Base-by-base conservation (phyloP, 805 yeast genomes). In the Saccharomycopsis sp. region DNA sequence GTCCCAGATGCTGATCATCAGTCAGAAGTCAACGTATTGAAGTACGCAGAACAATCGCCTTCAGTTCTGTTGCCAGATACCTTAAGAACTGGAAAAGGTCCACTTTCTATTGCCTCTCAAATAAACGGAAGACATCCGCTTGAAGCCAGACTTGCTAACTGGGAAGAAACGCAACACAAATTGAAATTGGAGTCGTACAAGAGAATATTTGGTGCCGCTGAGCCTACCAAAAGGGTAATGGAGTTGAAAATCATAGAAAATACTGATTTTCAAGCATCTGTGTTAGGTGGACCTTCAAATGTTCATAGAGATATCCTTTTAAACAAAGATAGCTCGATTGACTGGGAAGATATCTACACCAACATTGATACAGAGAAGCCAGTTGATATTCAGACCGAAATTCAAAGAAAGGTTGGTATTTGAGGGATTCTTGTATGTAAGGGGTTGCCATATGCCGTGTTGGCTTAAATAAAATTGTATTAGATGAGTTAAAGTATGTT, bases 321-420 rank as follows among this genome's bases (percentile, higher is more conserved):
- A 67, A 89, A 89, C 73, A 85, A 81, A 66, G 98, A 94, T 59
- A 72, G 84, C 20, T 71, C 82, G 15, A 74, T 92, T 48, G 97
- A 89, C 65, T 92, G 98, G 97, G 98, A 94, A 66, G 98, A 94
- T 66, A 79, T 92, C 20, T 91, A 91, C 70, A 76, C 77, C 24
- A 86, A 79, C 69, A 68, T 75, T 61, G 68, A 68, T 24, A 48
- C 74, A 68, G 24, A 64, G 59, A 34, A 44, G 47, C 68, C 68
- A 12, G 66, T 63, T 34, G 89, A 84, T 66, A 80, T 90, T 75
- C 96, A 89, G 69, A 67, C 83, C 15, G 90, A 85, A 65, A 77
- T 90, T 78, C 94, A 87, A 71, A 79, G 73, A 67, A 78, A 75
- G 57, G 72, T 85, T 73, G 83, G 84, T 52, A 74, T 81, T 57